A percentile compares a stretch with the other conserved stretches of the same genome.
phyloP scores from a whole-genome alignment of 352 stramenopile species.

The Pythium dissotocum region DNA sequence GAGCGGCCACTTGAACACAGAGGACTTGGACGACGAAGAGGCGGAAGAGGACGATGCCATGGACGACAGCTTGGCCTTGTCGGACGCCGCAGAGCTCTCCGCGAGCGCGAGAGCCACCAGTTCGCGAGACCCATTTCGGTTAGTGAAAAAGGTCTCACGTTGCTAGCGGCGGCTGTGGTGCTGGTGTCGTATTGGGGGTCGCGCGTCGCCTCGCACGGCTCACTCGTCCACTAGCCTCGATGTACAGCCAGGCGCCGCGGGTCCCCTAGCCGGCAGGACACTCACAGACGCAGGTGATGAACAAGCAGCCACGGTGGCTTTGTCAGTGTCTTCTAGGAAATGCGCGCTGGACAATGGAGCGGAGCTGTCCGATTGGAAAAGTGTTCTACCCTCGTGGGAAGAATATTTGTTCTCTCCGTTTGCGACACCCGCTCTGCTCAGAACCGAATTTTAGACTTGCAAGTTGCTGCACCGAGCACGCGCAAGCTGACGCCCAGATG shows the following conservation, averaged over 20 bases:
- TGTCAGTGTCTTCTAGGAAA: not conserved
- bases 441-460: not conserved
- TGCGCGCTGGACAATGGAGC: not conserved
- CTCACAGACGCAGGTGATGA: not conserved
- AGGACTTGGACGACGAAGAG: not conserved
- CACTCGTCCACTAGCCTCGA: not conserved
- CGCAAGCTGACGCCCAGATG: not conserved
- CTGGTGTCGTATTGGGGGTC: not conserved
- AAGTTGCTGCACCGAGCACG: conserved; percentile 1
- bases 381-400: not conserved
- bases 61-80: conserved; percentile 19
- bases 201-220: not conserved
- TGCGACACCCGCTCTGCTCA: not conserved
- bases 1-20: conserved; percentile 26
- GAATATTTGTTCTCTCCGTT: not conserved
- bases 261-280: conserved; percentile 1
- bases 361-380: not conserved
- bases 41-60: not conserved
- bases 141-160: not conserved
- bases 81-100: conserved; percentile 1
- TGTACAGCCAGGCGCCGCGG: not conserved
- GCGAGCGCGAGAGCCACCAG: conserved; percentile 30
- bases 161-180: not conserved
- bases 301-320: not conserved
- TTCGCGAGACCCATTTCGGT: conserved; percentile 25